These are phyloP conservation scores for Carex scoparia DNA, from an alignment of 176 grass and related monocot species.

Conservation along the genomic window DNA sequence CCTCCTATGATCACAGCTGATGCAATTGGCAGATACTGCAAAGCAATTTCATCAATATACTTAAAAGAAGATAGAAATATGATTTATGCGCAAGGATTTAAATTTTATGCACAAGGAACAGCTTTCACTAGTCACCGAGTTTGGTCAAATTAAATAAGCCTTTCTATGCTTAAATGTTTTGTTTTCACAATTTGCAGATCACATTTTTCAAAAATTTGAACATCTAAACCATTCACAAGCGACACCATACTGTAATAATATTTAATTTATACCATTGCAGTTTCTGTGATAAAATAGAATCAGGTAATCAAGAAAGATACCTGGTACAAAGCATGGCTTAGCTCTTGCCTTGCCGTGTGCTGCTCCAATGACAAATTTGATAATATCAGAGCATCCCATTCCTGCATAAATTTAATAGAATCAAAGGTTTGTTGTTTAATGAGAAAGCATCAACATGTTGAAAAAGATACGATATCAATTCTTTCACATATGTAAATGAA, in stretches of 20 bases:
- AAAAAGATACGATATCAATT: too few relatives aligned
- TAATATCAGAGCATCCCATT: constrained; percentile 97
- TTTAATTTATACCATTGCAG: background rate
- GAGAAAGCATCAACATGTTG: too few relatives aligned
- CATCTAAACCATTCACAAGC: too few relatives aligned
- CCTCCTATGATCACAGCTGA: constrained; percentile 88
- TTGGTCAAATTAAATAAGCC: too few relatives aligned
- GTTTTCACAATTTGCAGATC: too few relatives aligned
- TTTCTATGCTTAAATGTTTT: too few relatives aligned
- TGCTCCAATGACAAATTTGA: constrained; percentile 96
- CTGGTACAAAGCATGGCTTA: constrained; percentile 98
- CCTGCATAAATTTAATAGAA: constrained; percentile 31
- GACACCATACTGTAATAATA: background rate
- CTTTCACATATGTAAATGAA: background rate
- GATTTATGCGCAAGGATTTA: background rate
- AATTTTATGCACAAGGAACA: too few relatives aligned
- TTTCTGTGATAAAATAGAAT: background rate
- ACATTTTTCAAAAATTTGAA: too few relatives aligned
- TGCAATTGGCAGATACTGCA: constrained; percentile 83
- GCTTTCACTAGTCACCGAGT: too few relatives aligned
- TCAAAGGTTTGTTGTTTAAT: too few relatives aligned
- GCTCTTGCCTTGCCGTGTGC: constrained; percentile 94
- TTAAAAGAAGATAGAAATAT: constrained; percentile 14
- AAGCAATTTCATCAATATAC: constrained; percentile 3
- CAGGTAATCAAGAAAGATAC: constrained; percentile 30